Percentiles rank a stretch among this genome's conserved stretches.
Evolutionary conservation across 2,329 filamentous ascomycete species (phyloP).

Genomic region (Clonostachys byssicola): DNA sequence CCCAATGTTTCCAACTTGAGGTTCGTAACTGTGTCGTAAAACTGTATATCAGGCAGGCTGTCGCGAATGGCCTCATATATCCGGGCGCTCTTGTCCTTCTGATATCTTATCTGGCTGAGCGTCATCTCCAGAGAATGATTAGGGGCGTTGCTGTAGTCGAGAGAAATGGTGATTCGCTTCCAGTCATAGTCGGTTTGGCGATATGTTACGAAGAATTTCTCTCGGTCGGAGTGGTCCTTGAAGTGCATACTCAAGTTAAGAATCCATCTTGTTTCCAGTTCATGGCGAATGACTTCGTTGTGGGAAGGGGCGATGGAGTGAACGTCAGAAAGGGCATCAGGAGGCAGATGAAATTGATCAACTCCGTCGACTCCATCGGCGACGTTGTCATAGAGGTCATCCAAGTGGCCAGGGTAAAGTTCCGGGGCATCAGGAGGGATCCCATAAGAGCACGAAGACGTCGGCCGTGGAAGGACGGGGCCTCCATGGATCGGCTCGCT

Average conservation of each 20-base stretch:
- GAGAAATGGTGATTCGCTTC: slow-evolving; percentile 86
- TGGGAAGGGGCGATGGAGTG: neutral
- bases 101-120: slow-evolving; percentile 70
- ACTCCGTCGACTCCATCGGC: no score
- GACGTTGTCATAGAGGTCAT: no score
- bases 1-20: slow-evolving; percentile 88
- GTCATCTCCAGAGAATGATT: slow-evolving; percentile 83
- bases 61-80: slow-evolving; percentile 95
- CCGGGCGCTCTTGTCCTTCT: slow-evolving; percentile 86
- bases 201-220: slow-evolving; percentile 98
- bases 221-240: slow-evolving; percentile 82
- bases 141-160: slow-evolving; percentile 82
- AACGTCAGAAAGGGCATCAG: neutral
- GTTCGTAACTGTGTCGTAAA: slow-evolving; percentile 94
- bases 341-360: neutral
- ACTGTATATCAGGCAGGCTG: slow-evolving; percentile 88
- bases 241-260: slow-evolving; percentile 98
- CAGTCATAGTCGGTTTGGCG: slow-evolving; percentile 75
- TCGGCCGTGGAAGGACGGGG: no score
- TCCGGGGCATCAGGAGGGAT: no score
- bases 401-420: no score
- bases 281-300: slow-evolving; percentile 62
- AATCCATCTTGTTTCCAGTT: slow-evolving; percentile 89
- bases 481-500: no score
- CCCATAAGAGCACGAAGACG: no score